Evolutionary conservation across 306 rosid species (phyloP).

Genomic region (Sophora flavescens): DNA sequence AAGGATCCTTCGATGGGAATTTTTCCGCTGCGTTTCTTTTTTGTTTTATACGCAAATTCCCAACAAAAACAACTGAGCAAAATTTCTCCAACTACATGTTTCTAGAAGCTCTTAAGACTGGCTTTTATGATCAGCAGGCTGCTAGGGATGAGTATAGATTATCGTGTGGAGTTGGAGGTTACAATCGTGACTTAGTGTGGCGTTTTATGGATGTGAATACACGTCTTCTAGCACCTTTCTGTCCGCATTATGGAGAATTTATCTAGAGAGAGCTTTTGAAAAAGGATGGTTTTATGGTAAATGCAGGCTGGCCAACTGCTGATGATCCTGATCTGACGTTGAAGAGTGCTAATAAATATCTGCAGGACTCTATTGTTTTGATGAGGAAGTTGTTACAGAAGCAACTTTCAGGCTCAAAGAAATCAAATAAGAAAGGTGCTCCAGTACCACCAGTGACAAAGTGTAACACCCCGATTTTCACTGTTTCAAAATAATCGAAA

Average conservation of each 20-base stretch:
- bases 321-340: conserved; percentile 74
- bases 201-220: conserved; percentile 95
- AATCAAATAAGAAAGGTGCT: conserved; percentile 66
- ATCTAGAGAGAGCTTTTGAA: conserved; percentile 84
- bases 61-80: conserved; percentile 77
- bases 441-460: conserved; percentile 55
- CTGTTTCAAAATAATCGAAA: too few relatives aligned
- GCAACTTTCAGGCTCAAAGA: conserved; percentile 79
- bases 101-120: conserved; percentile 87
- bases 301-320: conserved; percentile 91
- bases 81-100: conserved; percentile 79
- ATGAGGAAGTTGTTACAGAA: conserved; percentile 91
- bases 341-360: conserved; percentile 81
- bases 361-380: conserved; percentile 82
- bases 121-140: conserved; percentile 88
- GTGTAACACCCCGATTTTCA: too few relatives aligned
- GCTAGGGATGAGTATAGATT: conserved; percentile 94
- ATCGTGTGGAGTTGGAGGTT: conserved; percentile 63
- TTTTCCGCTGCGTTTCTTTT: too few relatives aligned
- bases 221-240: conserved; percentile 84
- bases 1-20: too few relatives aligned
- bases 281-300: conserved; percentile 83
- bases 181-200: conserved; percentile 72
- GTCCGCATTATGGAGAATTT: conserved; percentile 92
- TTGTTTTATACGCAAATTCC: too few relatives aligned